Conservation (phyloP, 306 rosid species). For the Rubus idaeus region DNA sequence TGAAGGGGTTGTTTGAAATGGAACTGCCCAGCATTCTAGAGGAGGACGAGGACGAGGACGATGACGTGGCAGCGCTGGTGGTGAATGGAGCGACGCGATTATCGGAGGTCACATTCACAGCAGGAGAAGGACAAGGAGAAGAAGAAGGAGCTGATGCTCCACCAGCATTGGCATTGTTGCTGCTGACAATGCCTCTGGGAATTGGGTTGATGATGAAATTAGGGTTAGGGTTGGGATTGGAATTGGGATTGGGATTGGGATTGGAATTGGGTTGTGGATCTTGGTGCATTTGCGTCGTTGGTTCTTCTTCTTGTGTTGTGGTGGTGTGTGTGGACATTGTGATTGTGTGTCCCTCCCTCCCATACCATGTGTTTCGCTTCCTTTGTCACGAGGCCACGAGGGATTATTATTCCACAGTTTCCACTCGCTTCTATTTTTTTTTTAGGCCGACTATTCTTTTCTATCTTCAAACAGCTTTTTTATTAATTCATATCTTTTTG, state of each 20-base stretch:
- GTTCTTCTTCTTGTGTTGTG: neutral
- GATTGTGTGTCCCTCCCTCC: neutral
- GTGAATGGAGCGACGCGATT: conserved; percentile 14
- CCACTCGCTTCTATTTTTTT: neutral
- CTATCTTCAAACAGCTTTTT: neutral
- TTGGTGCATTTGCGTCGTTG: conserved; percentile 47
- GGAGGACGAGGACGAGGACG: conserved; percentile 21
- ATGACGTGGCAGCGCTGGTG: conserved; percentile 17
- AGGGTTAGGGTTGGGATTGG: conserved; percentile 15
- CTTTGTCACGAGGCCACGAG: conserved; percentile 20
- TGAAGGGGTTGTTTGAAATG: conserved; percentile 8
- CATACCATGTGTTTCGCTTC: conserved; percentile 31
- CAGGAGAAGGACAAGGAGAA: neutral
- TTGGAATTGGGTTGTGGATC: conserved; percentile 32
- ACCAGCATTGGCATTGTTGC: conserved; percentile 19
- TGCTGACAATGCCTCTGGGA: conserved; percentile 2
- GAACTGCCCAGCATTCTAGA: conserved; percentile 23
- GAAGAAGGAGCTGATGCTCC: neutral
- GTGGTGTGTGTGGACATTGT: conserved; percentile 1
- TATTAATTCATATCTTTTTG: neutral
- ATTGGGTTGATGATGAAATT: conserved; percentile 2
- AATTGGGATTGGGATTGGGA: conserved; percentile 32
- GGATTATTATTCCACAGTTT: no score
- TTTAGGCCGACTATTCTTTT: neutral
- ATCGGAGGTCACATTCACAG: neutral